These are phyloP conservation scores for Gynostemma pentaphyllum DNA, from an alignment of 306 rosid species.

Conservation along the genomic window DNA sequence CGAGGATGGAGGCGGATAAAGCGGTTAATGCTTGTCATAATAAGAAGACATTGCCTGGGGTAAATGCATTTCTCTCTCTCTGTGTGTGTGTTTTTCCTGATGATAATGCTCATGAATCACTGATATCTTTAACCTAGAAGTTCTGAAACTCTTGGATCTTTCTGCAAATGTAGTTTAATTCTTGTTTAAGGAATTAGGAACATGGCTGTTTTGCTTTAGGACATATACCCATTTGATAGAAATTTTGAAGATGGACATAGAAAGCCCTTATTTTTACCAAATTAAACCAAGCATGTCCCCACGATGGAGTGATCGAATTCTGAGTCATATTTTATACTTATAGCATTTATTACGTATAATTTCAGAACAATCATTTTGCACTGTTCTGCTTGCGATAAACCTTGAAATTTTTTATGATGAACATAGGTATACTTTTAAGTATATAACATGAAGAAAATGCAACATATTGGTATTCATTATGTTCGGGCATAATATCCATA, in stretches of 20 bases:
- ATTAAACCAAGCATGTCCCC: not conserved
- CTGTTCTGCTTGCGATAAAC: not conserved
- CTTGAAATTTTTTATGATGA: not conserved
- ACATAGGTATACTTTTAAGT: not conserved
- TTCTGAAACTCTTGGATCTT: not conserved
- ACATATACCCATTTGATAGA: too few relatives aligned
- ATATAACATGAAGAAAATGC: not conserved
- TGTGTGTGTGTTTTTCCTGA: not conserved
- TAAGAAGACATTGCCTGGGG: slow-evolving; percentile 87
- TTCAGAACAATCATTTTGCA: not conserved
- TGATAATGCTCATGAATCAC: slow-evolving; percentile 11
- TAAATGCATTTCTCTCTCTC: slow-evolving; percentile 17
- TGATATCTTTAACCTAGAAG: slow-evolving; percentile 5
- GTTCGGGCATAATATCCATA: not conserved
- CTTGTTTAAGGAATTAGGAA: not conserved
- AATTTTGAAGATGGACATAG: too few relatives aligned
- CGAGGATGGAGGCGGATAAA: slow-evolving; percentile 90
- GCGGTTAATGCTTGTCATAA: slow-evolving; percentile 96
- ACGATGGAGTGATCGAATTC: not conserved
- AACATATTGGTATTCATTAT: not conserved
- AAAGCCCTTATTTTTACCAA: not conserved
- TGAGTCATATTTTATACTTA: not conserved
- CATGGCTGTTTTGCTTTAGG: not conserved
- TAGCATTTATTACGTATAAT: not conserved
- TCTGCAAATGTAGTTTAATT: not conserved